Conservation (phyloP, 805 yeast species). For the Millerozyma miso region DNA sequence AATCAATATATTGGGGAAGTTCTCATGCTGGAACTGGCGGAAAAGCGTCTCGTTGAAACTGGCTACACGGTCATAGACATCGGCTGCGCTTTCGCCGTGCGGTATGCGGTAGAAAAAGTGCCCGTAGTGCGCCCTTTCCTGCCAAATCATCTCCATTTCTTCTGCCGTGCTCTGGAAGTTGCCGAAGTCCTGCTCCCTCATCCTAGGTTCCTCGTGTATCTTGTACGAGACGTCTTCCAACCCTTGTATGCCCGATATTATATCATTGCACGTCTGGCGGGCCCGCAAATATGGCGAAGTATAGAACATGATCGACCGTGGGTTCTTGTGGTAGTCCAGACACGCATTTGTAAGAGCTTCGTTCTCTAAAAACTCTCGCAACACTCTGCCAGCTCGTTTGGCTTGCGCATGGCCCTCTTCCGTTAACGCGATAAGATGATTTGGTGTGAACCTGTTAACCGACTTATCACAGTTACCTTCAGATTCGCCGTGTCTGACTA, state of each 20-base stretch:
- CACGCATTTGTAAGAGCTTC: conserved; percentile 25
- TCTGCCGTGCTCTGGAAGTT: conserved; percentile 77
- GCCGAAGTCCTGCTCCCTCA: conserved; percentile 95
- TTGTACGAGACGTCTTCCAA: conserved; percentile 43
- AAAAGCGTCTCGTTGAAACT: conserved; percentile 85
- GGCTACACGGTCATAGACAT: conserved; percentile 87
- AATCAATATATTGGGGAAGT: conserved; percentile 77
- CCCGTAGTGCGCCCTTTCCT: conserved; percentile 83
- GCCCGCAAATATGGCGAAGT: conserved; percentile 87
- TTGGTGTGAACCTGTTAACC: conserved; percentile 73
- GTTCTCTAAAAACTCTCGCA: conserved; percentile 34
- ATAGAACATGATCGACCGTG: conserved; percentile 58
- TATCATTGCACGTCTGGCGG: conserved; percentile 74
- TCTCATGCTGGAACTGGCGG: conserved; percentile 66
- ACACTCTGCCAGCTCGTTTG: conserved; percentile 51
- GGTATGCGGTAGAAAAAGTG: conserved; percentile 80
- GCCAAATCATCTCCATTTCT: conserved; percentile 79
- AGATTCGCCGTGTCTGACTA: conserved; percentile 90
- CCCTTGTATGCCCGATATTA: conserved; percentile 53
- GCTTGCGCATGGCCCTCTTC: conserved; percentile 66
- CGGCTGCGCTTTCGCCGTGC: conserved; percentile 94
- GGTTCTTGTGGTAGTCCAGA: conserved; percentile 11
- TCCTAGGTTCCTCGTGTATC: conserved; percentile 81
- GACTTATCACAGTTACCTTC: conserved; percentile 85
- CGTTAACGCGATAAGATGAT: conserved; percentile 76